These are phyloP conservation scores for Pichia sorboxylosa DNA, from an alignment of 1,139 yeast species.

Conservation along the genomic window DNA sequence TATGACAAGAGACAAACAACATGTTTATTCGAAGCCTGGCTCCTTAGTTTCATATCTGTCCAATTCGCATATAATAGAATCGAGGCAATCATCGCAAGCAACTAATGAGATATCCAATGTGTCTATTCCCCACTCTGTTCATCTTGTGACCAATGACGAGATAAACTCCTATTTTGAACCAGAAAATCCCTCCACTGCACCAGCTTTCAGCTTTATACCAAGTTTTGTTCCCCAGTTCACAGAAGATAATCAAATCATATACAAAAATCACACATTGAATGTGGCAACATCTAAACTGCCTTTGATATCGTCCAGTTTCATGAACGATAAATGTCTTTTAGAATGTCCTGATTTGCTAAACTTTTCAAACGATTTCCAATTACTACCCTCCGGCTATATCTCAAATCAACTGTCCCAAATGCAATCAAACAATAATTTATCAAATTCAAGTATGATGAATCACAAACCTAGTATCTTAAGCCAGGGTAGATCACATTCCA, in stretches of 20 bases:
- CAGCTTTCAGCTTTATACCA: slow-evolving; percentile 22
- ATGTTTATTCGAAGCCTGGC: slow-evolving; percentile 7
- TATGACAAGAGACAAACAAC: slow-evolving; percentile 9
- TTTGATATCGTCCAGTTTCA: slow-evolving; percentile 27
- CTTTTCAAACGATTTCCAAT: slow-evolving; percentile 11
- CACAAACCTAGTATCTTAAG: no score
- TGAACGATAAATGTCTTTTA: slow-evolving; percentile 24
- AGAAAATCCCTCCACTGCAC: slow-evolving; percentile 26
- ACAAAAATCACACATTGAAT: slow-evolving; percentile 47
- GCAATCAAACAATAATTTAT: neutral
- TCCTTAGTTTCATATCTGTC: slow-evolving; percentile 7
- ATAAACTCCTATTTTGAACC: slow-evolving; percentile 31
- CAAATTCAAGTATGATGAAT: no score
- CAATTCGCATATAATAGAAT: slow-evolving; percentile 2
- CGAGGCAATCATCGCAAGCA: slow-evolving; percentile 12
- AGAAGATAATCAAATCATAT: slow-evolving; percentile 43
- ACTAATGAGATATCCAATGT: slow-evolving; percentile 8
- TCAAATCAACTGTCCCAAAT: neutral
- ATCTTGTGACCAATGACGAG: slow-evolving; percentile 21
- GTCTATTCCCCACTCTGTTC: slow-evolving; percentile 9
- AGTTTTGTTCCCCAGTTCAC: slow-evolving; percentile 51
- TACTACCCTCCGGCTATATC: slow-evolving; percentile 6
- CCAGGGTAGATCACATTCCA: no score
- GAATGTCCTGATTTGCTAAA: slow-evolving; percentile 17
- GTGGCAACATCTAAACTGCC: slow-evolving; percentile 50